Base-by-base conservation (phyloP, 2,329 filamentous ascomycete genomes). In the Alternaria dauci region DNA sequence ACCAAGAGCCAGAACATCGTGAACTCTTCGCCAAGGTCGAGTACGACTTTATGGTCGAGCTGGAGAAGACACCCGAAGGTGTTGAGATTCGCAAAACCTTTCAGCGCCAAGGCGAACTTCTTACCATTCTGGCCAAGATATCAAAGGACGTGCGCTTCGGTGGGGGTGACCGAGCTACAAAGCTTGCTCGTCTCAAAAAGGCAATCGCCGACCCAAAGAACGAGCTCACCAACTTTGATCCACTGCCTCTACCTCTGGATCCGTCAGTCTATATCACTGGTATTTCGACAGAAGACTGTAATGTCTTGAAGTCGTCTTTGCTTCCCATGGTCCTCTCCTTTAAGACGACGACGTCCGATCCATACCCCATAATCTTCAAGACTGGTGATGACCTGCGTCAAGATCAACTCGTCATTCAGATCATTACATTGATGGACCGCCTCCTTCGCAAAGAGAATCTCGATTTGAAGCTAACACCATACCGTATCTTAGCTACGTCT, bases 381-480 rank as follows among this genome's bases (percentile, higher is more conserved):
- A 93, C 93, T 1, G 95, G 95, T 36, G 95, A 99, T 75, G 95
- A 99, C 76, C 84, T 99, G 52, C 91, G 95, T 14, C 95, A 99
- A 79, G 95, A 99, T 74, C 95, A 99, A 76, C 87, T 99, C 2
- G 94, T 99, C 36, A 96, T 99, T 55, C 95, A 92, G 73, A 98
- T 98, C 73, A 97, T 99, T 76, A 96, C 93, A 0, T 86, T 99
- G 16, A 99, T 99, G 95, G 95, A 99, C 72, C 92, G 94, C 59
- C 87, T 99, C 1, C 85, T 99, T 5, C 92, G 92, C 61, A 97
- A 98, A 74, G 95, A 99, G 76, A 98, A 99, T 63, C 84, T 99
- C 9, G 95, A 99, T 74, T 85, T 99, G 44, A 97, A 96, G 75
- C 85, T 99, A 1, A 94, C 94, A 0, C 95, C 95, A 0, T 99